Conservation (phyloP, 352 stramenopile species). For the Phytophthora chlamydospora region DNA sequence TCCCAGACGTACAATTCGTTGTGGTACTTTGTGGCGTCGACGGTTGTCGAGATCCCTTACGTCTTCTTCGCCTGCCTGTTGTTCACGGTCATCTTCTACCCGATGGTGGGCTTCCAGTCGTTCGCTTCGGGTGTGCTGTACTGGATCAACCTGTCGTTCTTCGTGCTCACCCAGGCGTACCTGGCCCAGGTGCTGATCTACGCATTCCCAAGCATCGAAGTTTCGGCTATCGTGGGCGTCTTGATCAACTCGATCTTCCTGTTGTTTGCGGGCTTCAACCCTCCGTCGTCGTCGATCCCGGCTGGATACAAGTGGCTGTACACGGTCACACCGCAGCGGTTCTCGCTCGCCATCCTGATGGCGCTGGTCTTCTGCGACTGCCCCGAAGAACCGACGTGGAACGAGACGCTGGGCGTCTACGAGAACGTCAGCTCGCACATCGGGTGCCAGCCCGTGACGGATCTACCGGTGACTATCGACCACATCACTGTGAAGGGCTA, state of each 20-base stretch:
- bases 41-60: conserved; percentile 76
- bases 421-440: conserved; percentile 23
- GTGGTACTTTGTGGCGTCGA: conserved; percentile 70
- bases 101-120: conserved; percentile 50
- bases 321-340: conserved; percentile 39
- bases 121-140: conserved; percentile 40
- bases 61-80: conserved; percentile 44
- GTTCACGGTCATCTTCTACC: conserved; percentile 56
- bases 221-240: conserved; percentile 34
- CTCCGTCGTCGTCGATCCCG: conserved; percentile 37
- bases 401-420: conserved; percentile 21
- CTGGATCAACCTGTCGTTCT: conserved; percentile 40
- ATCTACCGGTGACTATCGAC: conserved; percentile 18
- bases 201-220: conserved; percentile 34
- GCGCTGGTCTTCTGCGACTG: conserved; percentile 39
- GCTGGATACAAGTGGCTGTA: conserved; percentile 43
- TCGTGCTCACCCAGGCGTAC: conserved; percentile 40
- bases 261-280: conserved; percentile 42
- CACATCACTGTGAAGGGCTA: conserved; percentile 21
- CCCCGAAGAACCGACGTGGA: conserved; percentile 26
- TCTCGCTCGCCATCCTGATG: conserved; percentile 34
- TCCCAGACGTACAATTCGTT: conserved; percentile 78
- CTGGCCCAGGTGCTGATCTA: conserved; percentile 36
- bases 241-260: conserved; percentile 46
- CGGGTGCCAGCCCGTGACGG: conserved; percentile 25